Base-by-base conservation (phyloP, 331 rosid genomes). In the Phaseolus coccineus region DNA sequence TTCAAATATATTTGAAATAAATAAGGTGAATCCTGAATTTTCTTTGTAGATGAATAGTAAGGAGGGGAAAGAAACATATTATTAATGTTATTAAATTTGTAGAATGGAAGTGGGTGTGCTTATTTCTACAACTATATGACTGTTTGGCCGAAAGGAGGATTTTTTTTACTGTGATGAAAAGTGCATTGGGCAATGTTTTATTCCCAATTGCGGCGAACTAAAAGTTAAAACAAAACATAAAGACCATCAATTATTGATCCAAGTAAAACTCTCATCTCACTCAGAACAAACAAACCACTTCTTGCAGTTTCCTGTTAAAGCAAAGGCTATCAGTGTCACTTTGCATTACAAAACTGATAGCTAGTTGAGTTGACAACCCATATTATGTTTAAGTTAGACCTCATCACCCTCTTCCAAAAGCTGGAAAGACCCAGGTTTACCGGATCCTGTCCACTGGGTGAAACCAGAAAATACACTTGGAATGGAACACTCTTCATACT, bases 351-450 rank as follows among this genome's bases (percentile, higher is more conserved):
- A 62, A 31, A 15, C 6, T 13, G 40, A 24, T 57, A 40, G 76
- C 74, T 81, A 44, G 78, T 12, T 59, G 72, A 61, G 83, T 67
- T 85, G 80, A 82, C 80, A 64, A 13, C 78, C 65, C 61, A 74
- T 39, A 64, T 74, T 78, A 66, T 69, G 11, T 73, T 83, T 86
- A 64, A 51, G 39, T 19, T 3, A 47, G 77, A 82, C 51, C 63
- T 74, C 55, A 61, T 78, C 83, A 64, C 68, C 80, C 24, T 84
- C 69, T 42, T 83, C 91, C 84, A 30, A 31, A 31, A 83, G 90
- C 84, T 85, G 90, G 90, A 90, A 87, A 87, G 88, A 79, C 16
- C 91, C 93, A 90, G 88, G 80, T 93, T 90, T 88, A 80, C 67
- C 83, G 97, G 95, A 93, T 91, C 97, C 89, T 91, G 93, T 91